Percentiles rank a stretch among this genome's conserved stretches.
Evolutionary conservation across 2,329 filamentous ascomycete species (phyloP).

Genomic region (Bipolaris zeicola): DNA sequence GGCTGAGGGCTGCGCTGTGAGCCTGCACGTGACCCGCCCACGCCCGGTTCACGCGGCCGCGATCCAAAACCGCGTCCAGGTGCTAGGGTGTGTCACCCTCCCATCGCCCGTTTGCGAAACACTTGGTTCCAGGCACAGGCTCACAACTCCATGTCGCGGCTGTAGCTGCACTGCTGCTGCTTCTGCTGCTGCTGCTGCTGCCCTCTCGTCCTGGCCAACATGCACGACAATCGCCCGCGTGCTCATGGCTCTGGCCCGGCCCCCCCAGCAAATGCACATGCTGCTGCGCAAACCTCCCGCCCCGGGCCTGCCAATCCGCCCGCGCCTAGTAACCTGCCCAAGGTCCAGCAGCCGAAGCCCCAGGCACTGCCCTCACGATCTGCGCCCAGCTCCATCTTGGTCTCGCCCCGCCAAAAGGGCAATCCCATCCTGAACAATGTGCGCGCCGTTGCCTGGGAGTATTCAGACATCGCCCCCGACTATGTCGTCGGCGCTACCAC

Average conservation of each 20-base stretch:
- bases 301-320: constrained; percentile 8
- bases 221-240: constrained; percentile 39
- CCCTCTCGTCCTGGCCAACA: constrained; percentile 24
- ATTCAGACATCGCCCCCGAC: constrained; percentile 94
- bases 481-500: constrained; percentile 87
- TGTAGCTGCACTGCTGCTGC: background rate
- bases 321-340: constrained; percentile 30
- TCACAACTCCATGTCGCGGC: too few species aligned
- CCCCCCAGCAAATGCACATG: constrained; percentile 11
- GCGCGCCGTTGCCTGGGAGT: constrained; percentile 88
- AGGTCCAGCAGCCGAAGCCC: constrained; percentile 84
- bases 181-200: background rate
- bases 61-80: constrained; percentile 11
- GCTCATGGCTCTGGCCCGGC: constrained; percentile 7
- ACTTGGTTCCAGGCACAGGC: background rate
- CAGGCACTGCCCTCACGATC: constrained; percentile 75
- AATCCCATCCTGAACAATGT: constrained; percentile 89
- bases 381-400: constrained; percentile 78
- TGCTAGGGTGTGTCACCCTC: constrained; percentile 11
- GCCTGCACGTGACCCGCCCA: constrained; percentile 15
- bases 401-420: constrained; percentile 90
- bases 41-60: constrained; percentile 1
- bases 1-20: constrained; percentile 18
- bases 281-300: constrained; percentile 8
- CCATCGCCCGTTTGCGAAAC: background rate